These are phyloP conservation scores for Carpinus viminea DNA, from an alignment of 306 rosid genomes.

Conservation along the genomic window DNA sequence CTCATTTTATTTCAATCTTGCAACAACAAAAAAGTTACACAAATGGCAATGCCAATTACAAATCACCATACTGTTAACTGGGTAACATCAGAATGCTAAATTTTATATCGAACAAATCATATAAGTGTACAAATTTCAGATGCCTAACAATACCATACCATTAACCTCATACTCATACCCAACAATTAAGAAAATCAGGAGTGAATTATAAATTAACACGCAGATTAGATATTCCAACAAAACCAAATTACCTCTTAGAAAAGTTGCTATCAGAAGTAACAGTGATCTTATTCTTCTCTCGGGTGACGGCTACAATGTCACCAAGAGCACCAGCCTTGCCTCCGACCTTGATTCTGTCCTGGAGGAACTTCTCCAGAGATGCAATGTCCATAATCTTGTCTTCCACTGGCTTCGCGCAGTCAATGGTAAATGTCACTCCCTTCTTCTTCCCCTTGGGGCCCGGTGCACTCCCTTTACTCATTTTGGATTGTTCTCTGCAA, in stretches of 20 bases:
- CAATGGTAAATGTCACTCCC: conserved; percentile 49
- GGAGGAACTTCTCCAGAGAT: conserved; percentile 59
- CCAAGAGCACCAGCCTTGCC: conserved; percentile 85
- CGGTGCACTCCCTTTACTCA: conserved; percentile 51
- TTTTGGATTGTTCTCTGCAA: conserved; percentile 28
- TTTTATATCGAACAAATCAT: neutral
- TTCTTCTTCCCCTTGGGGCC: conserved; percentile 55
- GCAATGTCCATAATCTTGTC: conserved; percentile 66
- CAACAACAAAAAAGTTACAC: neutral
- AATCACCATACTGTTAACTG: too few species aligned
- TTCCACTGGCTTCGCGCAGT: conserved; percentile 60
- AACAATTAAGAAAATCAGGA: neutral
- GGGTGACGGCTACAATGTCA: conserved; percentile 62
- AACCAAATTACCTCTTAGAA: conserved; percentile 63
- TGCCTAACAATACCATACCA: neutral
- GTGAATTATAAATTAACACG: too few species aligned
- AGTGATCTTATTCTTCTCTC: conserved; percentile 76
- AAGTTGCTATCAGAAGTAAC: conserved; percentile 71
- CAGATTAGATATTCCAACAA: neutral
- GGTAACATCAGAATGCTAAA: too few species aligned
- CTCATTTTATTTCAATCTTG: neutral
- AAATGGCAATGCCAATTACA: neutral
- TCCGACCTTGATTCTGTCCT: conserved; percentile 62
- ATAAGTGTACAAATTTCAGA: neutral
- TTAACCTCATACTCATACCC: neutral